phyloP scores from a whole-genome alignment of 2,329 filamentous ascomycete species.

The Aspergillus novofumigatus region DNA sequence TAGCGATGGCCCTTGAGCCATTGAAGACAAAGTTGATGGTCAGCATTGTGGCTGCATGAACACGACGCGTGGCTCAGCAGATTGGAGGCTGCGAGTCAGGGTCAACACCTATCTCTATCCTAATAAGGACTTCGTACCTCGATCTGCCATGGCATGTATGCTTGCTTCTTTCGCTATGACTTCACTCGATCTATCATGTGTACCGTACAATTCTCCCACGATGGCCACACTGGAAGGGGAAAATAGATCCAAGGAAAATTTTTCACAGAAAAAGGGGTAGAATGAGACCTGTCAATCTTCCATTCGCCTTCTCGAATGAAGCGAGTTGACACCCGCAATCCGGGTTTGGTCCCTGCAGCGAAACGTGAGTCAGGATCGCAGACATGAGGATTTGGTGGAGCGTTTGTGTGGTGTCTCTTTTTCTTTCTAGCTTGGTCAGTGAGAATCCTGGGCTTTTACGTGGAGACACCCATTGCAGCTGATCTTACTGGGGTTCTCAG shows the following conservation, averaged over 20 bases:
- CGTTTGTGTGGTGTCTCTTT: neutral
- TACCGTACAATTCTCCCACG: neutral
- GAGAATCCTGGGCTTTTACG: neutral
- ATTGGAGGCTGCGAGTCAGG: too few relatives aligned
- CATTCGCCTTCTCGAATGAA: slow-evolving; percentile 2
- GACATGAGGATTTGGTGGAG: slow-evolving; percentile 7
- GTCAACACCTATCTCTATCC: neutral
- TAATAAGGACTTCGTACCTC: neutral
- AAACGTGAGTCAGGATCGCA: slow-evolving; percentile 13
- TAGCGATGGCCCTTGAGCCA: neutral
- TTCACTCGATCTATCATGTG: neutral
- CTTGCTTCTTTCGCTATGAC: neutral
- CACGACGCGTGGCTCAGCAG: neutral
- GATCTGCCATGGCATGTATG: neutral
- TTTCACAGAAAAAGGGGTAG: neutral
- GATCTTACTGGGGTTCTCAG: neutral
- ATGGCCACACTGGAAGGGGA: neutral
- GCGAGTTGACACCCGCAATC: slow-evolving; percentile 2
- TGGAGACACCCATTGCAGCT: neutral
- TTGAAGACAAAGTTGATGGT: neutral
- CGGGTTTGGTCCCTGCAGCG: slow-evolving; percentile 8
- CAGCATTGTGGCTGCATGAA: neutral
- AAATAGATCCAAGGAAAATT: neutral
- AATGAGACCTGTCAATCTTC: slow-evolving; percentile 15
- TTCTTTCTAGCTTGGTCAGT: neutral